Conservation (phyloP, 2,329 filamentous ascomycete species). For the Monosporascus sp. region DNA sequence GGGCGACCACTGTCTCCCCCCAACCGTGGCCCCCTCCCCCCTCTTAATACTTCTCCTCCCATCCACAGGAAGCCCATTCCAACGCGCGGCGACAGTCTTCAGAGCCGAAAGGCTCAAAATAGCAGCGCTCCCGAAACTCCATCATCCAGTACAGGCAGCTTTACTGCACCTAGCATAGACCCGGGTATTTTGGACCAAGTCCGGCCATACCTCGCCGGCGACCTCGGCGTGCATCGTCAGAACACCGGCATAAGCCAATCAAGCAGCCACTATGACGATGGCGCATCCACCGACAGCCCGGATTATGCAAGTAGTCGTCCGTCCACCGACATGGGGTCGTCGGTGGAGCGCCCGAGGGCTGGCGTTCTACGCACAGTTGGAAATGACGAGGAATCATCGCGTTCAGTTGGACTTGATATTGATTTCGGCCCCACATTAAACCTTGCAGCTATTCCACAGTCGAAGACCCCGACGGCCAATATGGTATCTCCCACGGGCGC, state of each 20-base stretch:
- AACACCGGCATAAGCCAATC: slow-evolving; percentile 29
- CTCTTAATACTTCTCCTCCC: slow-evolving; percentile 35
- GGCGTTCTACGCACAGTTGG: slow-evolving; percentile 79
- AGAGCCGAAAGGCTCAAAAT: slow-evolving; percentile 34
- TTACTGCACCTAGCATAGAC: slow-evolving; percentile 37
- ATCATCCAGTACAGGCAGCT: slow-evolving; percentile 33
- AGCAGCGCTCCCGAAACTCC: slow-evolving; percentile 31
- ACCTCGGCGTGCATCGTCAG: slow-evolving; percentile 23
- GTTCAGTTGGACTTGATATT: slow-evolving; percentile 43
- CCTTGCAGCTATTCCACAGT: slow-evolving; percentile 35
- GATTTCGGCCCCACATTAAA: slow-evolving; percentile 84
- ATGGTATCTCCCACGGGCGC: slow-evolving; percentile 19
- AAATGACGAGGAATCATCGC: slow-evolving; percentile 29
- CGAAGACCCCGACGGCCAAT: slow-evolving; percentile 10
- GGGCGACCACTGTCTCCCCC: slow-evolving; percentile 15
- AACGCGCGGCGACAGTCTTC: slow-evolving; percentile 29
- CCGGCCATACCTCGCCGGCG: slow-evolving; percentile 27
- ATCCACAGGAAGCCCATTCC: slow-evolving; percentile 49
- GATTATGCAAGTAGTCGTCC: slow-evolving; percentile 71
- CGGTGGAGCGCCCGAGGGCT: slow-evolving; percentile 64
- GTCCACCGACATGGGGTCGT: slow-evolving; percentile 45
- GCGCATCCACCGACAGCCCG: slow-evolving; percentile 60
- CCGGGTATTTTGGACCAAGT: slow-evolving; percentile 47
- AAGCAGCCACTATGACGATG: slow-evolving; percentile 53
- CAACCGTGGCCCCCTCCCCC: slow-evolving; percentile 15